Percentiles rank a stretch among this genome's conserved stretches.
phyloP scores from a whole-genome alignment of 257 asterid species.

The Phtheirospermum japonicum region DNA sequence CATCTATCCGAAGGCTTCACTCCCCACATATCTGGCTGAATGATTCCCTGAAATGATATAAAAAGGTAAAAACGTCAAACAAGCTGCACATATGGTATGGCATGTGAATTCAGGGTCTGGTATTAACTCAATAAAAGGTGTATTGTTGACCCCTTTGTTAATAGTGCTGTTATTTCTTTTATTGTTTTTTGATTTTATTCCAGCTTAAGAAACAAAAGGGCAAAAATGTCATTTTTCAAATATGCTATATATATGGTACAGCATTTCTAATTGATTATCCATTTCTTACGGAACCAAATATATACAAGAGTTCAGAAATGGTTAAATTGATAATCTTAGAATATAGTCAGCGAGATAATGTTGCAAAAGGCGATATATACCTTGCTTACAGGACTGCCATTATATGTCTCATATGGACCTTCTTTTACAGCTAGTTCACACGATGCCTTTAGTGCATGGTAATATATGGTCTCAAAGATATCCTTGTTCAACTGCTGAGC shows the following conservation, averaged over 20 bases:
- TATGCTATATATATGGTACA: not conserved
- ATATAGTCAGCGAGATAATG: not conserved
- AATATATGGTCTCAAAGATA: slow-evolving; percentile 92
- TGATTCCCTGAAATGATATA: slow-evolving; percentile 54
- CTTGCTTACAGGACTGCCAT: slow-evolving; percentile 93
- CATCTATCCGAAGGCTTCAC: slow-evolving; percentile 76
- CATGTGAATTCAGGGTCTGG: not conserved
- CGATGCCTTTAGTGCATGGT: slow-evolving; percentile 87
- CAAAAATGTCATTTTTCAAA: not conserved
- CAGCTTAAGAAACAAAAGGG: not conserved
- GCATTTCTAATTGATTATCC: not conserved
- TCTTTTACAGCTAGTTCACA: slow-evolving; percentile 72
- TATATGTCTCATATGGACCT: slow-evolving; percentile 82
- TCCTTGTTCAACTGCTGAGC: slow-evolving; percentile 95
- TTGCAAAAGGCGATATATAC: too few species aligned
- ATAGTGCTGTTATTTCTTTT: too few species aligned
- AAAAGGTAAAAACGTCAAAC: not conserved
- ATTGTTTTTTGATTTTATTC: too few species aligned
- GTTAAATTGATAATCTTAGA: too few species aligned
- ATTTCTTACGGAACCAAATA: not conserved
- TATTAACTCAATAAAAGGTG: too few species aligned
- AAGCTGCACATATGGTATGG: not conserved
- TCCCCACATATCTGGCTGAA: slow-evolving; percentile 99
- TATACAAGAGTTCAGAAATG: not conserved
- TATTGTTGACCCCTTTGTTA: too few species aligned